phyloP scores from a whole-genome alignment of 441 rosid species.

The Biscutella laevigata region DNA sequence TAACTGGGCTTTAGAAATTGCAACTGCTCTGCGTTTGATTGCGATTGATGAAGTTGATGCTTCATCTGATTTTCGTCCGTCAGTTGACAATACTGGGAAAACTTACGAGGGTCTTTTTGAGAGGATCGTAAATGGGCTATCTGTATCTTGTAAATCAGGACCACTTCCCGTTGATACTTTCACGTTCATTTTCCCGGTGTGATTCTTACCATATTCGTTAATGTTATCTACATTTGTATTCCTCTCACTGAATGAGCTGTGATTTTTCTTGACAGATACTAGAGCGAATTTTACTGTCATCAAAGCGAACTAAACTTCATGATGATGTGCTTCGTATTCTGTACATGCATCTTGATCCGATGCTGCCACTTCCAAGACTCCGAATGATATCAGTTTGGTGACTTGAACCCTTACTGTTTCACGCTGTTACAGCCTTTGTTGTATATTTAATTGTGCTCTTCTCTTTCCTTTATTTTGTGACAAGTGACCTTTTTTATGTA shows the following conservation, averaged over 20 bases:
- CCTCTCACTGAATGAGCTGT: constrained; percentile 1
- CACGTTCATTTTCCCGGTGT: constrained; percentile 85
- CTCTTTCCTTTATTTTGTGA: not conserved
- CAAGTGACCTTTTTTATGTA: not conserved
- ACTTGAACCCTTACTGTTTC: constrained; percentile 24
- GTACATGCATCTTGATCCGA: constrained; percentile 84
- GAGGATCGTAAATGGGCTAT: constrained; percentile 65
- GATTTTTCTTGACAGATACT: constrained; percentile 57
- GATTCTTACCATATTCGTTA: constrained; percentile 22
- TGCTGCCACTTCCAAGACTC: constrained; percentile 93
- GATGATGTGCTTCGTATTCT: constrained; percentile 79
- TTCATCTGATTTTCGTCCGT: constrained; percentile 44
- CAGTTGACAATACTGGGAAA: constrained; percentile 46
- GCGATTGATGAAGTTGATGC: constrained; percentile 48
- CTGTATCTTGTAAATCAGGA: constrained; percentile 78
- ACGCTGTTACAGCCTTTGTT: not conserved
- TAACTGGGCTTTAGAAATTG: constrained; percentile 93
- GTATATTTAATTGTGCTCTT: not conserved
- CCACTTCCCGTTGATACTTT: constrained; percentile 96
- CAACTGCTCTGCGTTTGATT: constrained; percentile 84
- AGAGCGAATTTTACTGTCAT: constrained; percentile 67
- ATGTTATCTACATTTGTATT: not conserved
- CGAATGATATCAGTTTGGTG: constrained; percentile 80
- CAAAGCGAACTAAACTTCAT: constrained; percentile 80
- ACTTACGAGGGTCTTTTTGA: constrained; percentile 64